These are phyloP conservation scores for Halenospora varia DNA, from an alignment of 495 filamentous ascomycete species.

Conservation along the genomic window DNA sequence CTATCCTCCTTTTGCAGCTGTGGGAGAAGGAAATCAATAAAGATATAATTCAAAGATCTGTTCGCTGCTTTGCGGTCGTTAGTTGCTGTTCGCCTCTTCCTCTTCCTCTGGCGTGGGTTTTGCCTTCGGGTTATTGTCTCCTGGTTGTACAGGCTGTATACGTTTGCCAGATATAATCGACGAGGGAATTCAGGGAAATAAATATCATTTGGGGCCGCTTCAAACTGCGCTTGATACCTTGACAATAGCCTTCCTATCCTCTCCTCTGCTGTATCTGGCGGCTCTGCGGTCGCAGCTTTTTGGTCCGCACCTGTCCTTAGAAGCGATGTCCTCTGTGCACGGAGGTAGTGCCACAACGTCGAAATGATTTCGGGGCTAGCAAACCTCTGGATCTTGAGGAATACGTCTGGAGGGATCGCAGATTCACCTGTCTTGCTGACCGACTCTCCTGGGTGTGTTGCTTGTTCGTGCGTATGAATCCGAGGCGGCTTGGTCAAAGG, in stretches of 20 bases:
- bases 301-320: background rate
- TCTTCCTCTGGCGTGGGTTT: background rate
- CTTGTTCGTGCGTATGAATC: background rate
- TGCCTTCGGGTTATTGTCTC: background rate
- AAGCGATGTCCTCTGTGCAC: background rate
- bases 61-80: background rate
- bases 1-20: background rate
- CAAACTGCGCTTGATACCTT: conserved; percentile 4
- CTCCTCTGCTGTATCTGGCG: conserved; percentile 1
- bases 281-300: background rate
- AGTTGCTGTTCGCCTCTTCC: background rate
- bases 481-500: background rate
- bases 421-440: background rate
- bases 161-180: conserved; percentile 9
- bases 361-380: background rate
- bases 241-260: conserved; percentile 2
- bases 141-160: conserved; percentile 3
- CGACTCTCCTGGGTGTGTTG: background rate
- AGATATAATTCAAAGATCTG: conserved; percentile 6
- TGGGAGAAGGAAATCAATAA: conserved; percentile 6
- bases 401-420: background rate
- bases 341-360: background rate
- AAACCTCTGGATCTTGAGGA: background rate
- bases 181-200: conserved; percentile 2
- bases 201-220: background rate